phyloP scores from a whole-genome alignment of 225 moss, liverwort and hornwort species.

The Rhytidiadelphus loreus region DNA sequence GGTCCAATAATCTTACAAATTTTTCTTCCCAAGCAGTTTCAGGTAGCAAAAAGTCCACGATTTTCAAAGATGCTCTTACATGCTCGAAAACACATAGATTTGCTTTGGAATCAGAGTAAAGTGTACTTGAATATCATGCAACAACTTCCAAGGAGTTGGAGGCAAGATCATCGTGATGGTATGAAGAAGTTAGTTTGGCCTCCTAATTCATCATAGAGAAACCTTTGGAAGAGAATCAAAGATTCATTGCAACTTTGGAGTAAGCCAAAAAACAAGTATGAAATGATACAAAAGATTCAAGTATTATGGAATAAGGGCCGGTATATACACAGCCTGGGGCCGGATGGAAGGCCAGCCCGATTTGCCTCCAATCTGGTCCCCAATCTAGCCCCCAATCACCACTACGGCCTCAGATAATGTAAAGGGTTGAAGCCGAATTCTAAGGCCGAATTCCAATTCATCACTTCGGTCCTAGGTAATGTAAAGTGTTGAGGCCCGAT shows the following conservation, averaged over 20 bases:
- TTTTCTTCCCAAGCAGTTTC: neutral
- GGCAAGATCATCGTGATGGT: neutral
- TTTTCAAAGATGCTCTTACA: neutral
- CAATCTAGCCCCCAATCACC: too few species aligned
- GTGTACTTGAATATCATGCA: neutral
- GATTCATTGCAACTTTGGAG: neutral
- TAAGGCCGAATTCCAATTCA: too few species aligned
- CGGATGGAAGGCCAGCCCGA: too few species aligned
- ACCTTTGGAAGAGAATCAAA: neutral
- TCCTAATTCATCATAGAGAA: neutral
- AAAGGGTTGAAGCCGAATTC: too few species aligned
- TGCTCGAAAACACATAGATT: neutral
- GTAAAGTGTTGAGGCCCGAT: too few species aligned
- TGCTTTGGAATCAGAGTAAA: too few species aligned
- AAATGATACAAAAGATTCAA: neutral
- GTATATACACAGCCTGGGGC: too few species aligned
- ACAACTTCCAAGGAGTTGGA: neutral
- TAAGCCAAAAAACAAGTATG: neutral
- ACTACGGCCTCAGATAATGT: too few species aligned
- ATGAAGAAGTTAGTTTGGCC: neutral
- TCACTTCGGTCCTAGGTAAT: too few species aligned
- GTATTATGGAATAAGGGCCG: neutral
- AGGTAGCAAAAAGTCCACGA: neutral
- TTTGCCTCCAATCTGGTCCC: too few species aligned
- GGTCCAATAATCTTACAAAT: neutral